These are phyloP conservation scores for Clitopilus hobsonii DNA, from an alignment of 768 basidiomycete species.

Conservation along the genomic window DNA sequence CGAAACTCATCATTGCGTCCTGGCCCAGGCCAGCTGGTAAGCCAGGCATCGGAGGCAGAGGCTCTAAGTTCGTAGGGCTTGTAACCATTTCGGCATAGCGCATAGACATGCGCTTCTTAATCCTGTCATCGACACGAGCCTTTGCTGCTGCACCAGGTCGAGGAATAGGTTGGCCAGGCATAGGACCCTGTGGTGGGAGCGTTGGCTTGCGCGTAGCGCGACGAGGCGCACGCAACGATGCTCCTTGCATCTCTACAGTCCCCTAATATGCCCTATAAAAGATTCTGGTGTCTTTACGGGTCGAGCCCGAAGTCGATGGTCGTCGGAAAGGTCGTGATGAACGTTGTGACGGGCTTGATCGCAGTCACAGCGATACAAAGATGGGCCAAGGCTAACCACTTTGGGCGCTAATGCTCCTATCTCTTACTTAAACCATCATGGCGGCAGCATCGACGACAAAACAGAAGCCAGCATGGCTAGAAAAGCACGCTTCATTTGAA, in stretches of 20 bases:
- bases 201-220: conserved; percentile 17
- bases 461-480: conserved; percentile 12
- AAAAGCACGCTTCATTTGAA: conserved; percentile 1
- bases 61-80: conserved; percentile 50
- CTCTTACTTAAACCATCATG: conserved; percentile 1
- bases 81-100: conserved; percentile 82
- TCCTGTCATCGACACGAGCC: conserved; percentile 76
- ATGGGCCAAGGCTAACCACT: neutral
- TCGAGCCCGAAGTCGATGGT: neutral
- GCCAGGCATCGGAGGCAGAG: conserved; percentile 54
- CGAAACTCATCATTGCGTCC: conserved; percentile 17
- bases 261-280: conserved; percentile 4
- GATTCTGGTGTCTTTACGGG: neutral
- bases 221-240: conserved; percentile 17
- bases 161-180: conserved; percentile 19
- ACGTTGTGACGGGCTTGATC: neutral
- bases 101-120: conserved; percentile 95
- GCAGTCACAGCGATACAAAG: neutral
- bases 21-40: conserved; percentile 42
- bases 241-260: conserved; percentile 12
- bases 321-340: neutral
- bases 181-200: conserved; percentile 11
- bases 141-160: conserved; percentile 39
- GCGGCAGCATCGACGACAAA: neutral
- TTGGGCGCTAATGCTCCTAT: neutral